phyloP scores from a whole-genome alignment of 139 green algal species.

The Haematococcus sp. region DNA sequence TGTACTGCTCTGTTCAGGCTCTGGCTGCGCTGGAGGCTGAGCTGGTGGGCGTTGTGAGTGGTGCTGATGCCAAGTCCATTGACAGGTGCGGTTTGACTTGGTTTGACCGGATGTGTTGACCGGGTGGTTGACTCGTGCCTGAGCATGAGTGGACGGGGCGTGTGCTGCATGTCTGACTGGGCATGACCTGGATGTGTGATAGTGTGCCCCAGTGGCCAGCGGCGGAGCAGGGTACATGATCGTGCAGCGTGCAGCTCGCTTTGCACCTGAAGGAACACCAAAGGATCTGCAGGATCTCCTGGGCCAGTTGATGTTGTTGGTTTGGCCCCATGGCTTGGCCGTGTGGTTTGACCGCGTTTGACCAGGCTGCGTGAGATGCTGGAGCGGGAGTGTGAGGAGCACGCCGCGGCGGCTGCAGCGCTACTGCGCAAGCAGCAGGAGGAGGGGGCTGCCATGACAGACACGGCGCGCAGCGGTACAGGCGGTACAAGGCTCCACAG shows the following conservation, averaged over 20 bases:
- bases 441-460: background rate
- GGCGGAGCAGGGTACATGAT: too few species aligned
- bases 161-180: too few species aligned
- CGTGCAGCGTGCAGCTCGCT: too few species aligned
- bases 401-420: slow-evolving; percentile 3
- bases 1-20: slow-evolving; percentile 19
- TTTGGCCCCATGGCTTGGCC: too few species aligned
- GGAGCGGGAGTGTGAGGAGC: slow-evolving; percentile 58
- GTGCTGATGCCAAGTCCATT: background rate
- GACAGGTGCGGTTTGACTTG: background rate
- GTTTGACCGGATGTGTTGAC: too few species aligned
- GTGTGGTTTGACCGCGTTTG: background rate
- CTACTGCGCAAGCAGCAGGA: background rate
- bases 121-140: too few species aligned
- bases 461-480: background rate
- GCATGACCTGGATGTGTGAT: too few species aligned
- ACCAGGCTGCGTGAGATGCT: slow-evolving; percentile 50
- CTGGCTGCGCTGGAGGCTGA: slow-evolving; percentile 38
- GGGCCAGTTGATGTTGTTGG: too few species aligned
- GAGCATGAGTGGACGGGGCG: too few species aligned
- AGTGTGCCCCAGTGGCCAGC: too few species aligned
- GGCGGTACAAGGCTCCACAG: background rate
- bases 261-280: too few species aligned
- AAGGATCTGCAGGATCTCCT: too few species aligned
- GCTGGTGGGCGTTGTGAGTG: slow-evolving; percentile 14